Evolutionary conservation across 805 yeast species (phyloP), one percentile per base, ranked within the genome.

Genomic region (Yarrowia osloensis): DNA sequence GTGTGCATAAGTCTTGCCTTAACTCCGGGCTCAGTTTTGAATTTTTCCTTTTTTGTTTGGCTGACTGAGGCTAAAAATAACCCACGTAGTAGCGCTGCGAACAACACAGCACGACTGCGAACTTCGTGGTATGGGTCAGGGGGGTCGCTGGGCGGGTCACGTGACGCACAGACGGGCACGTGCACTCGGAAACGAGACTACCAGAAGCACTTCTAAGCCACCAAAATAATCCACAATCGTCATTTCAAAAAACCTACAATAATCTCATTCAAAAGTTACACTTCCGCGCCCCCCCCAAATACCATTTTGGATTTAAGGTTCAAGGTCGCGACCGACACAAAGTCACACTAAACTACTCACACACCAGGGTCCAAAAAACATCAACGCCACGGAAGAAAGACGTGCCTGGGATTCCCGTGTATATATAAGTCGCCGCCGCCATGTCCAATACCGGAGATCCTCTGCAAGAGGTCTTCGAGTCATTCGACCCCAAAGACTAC

Each of bases 401-500:
- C 26, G 3, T 12, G 31, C n/a, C 29, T 5, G 44, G 42, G 33
- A 35, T 21, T n/a, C 9, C 24, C 15, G 35, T 15, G 33, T 54
- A 54, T 54, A 54, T 37, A 54, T 54, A 54, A 54, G 33, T 24
- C 44, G 11, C 31, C n/a, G 15, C n/a, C 63, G 63, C 63, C 63
- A 57, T 57, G 63, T 12, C 63, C 28, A 40, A 29, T 19, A 8
- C 49, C 22, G 63, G 63, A 39, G 49, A 57, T 29, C 28, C 63
- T 40, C 63, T 57, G 2, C 63, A 26, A 57, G 63, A 57, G 63
- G 63, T 57, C 63, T 57, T 57, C 28, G 49, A 57, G 28, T 6
- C 63, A 15, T 57, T 57, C 63, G 63, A 57, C 63, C 15, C 63
- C 63, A 57, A 57, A 40, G 63, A 57, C 49, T 28, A 57, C 29